Conservation (phyloP, 2,329 filamentous ascomycete species). For the Phialophora expanda region DNA sequence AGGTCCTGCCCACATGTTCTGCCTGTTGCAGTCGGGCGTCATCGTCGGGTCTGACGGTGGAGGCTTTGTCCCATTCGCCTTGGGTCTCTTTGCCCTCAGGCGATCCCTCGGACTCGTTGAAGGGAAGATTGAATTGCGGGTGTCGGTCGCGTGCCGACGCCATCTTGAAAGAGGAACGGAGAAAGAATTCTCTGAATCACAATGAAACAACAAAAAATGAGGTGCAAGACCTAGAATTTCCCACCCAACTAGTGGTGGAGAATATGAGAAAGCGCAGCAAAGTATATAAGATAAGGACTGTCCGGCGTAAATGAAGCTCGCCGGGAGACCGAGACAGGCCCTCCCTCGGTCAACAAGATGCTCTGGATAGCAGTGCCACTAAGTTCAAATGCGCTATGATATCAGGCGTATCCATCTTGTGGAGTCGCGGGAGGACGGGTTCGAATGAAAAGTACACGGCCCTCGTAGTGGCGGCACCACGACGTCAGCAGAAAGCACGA, state of each 20-base stretch:
- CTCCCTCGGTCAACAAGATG: constrained; percentile 6
- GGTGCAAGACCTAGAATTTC: background rate
- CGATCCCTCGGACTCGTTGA: constrained; percentile 2
- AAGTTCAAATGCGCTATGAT: constrained; percentile 25
- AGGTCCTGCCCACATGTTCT: constrained; percentile 22
- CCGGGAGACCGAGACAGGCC: background rate
- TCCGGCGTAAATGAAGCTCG: background rate
- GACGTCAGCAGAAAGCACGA: constrained; percentile 13
- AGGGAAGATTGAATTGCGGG: constrained; percentile 11
- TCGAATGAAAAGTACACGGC: constrained; percentile 13
- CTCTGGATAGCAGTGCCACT: background rate
- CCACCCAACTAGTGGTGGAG: background rate
- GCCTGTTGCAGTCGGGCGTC: constrained; percentile 16
- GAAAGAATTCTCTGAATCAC: background rate
- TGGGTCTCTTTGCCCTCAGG: constrained; percentile 17
- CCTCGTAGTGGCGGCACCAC: constrained; percentile 7
- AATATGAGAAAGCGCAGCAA: constrained; percentile 4
- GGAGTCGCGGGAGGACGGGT: constrained; percentile 10
- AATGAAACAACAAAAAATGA: background rate
- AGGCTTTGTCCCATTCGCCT: constrained; percentile 34
- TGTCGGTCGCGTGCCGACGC: constrained; percentile 15
- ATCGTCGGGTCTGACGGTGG: constrained; percentile 25
- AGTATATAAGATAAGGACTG: constrained; percentile 12
- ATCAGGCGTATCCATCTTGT: constrained; percentile 27
- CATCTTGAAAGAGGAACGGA: background rate